Conservation (phyloP, 768 basidiomycete species). For the Leccinum imitatum region DNA sequence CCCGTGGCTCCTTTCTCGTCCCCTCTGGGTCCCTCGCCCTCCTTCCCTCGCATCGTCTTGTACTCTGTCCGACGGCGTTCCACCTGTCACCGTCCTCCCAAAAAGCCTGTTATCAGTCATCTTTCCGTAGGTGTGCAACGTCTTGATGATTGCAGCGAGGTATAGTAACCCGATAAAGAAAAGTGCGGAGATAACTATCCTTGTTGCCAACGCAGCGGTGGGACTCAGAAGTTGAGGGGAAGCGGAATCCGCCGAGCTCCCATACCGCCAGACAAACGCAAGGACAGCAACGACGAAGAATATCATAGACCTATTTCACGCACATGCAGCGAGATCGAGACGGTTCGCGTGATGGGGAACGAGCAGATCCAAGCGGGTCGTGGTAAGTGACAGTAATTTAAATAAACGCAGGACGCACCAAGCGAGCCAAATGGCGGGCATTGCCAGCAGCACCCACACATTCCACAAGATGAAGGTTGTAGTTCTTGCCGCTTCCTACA, state of each 20-base stretch:
- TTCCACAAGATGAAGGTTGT: slow-evolving; percentile 57
- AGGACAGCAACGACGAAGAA: slow-evolving; percentile 62
- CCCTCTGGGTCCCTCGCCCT: slow-evolving; percentile 9
- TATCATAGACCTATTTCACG: slow-evolving; percentile 57
- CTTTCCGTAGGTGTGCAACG: slow-evolving; percentile 58
- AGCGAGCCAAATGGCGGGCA: slow-evolving; percentile 70
- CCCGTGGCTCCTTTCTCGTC: neutral
- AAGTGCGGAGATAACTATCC: slow-evolving; percentile 54
- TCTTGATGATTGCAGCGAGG: slow-evolving; percentile 57
- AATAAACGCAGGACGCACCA: slow-evolving; percentile 42
- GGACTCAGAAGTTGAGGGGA: slow-evolving; percentile 38
- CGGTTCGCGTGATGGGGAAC: neutral
- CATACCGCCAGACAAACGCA: slow-evolving; percentile 66
- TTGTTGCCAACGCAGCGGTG: slow-evolving; percentile 45
- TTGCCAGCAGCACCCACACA: slow-evolving; percentile 65
- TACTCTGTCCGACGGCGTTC: neutral
- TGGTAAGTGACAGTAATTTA: neutral
- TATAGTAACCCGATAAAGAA: slow-evolving; percentile 62
- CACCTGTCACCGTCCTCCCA: neutral
- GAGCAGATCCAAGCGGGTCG: neutral
- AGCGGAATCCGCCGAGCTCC: slow-evolving; percentile 42
- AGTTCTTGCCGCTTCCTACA: slow-evolving; percentile 56
- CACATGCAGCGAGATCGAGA: neutral
- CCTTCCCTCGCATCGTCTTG: neutral
- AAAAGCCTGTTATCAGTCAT: neutral